Evolutionary conservation across 2,329 filamentous ascomycete genomes (phyloP), one percentile per base, ranked within the genome.

Genomic region (Beauveria asiatica): DNA sequence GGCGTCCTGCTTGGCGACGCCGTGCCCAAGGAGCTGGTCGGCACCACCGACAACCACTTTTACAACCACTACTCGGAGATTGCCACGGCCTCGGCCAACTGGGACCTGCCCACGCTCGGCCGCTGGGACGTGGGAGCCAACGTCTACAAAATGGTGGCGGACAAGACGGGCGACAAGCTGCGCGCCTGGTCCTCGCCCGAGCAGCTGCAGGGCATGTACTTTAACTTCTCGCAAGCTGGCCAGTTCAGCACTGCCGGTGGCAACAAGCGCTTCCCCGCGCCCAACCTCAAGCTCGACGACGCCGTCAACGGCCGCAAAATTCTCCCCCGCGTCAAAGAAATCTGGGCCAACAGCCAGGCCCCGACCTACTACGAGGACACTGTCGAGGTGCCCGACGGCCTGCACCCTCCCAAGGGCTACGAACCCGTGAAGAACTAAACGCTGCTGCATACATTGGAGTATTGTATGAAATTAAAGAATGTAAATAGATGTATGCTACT

Each of bases 21-120:
- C n/a, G 73, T 95, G 2, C 87, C 88, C 11, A 57, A 76, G 5
- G 57, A 80, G n/a, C 79, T 88, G 1, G 74, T 84, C 46, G 87
- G 87, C 60, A 90, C 87, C 25, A 83, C 77, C 2, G 90, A 95
- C 72, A 67, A 75, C 66, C 83, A 77, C 68, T 92, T 83, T 72
- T 90, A 90, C 76, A 85, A 86, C 71, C 87, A 90, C 75, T 90
- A 89, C 77, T 87, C 83, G 9, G 78, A 82, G 65, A 80, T 90
- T 63, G 75, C 87, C n/a, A 84, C 86, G 19, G 81, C 87, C 10
- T 74, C 81, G 60, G 84, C 85, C 61, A 90, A 90, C 78, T 90
- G 86, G 86, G 79, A 76, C 64, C 80, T 90, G 9, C 80, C 83
- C 63, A 87, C 85, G 0, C 83, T 90, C 2, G 87, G 87, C 11